Conservation (phyloP, 768 basidiomycete genomes). For the Rubroboletus satanas region DNA sequence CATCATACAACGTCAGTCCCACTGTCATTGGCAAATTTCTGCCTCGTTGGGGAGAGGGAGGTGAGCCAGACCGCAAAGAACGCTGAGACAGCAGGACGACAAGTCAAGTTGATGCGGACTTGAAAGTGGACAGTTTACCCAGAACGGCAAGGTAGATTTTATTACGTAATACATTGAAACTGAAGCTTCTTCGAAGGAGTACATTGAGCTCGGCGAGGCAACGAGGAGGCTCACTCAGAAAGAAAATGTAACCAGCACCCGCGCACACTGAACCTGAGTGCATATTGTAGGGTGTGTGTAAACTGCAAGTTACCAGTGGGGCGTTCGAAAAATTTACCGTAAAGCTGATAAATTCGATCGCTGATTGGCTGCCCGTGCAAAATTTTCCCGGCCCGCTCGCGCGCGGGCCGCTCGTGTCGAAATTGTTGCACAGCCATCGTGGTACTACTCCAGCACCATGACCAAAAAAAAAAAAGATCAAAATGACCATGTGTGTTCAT, state of each 20-base stretch:
- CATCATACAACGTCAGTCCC: conserved; percentile 37
- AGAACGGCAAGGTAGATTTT: background rate
- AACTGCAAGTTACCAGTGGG: no score
- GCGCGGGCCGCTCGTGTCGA: background rate
- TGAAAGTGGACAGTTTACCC: background rate
- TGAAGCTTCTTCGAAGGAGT: no score
- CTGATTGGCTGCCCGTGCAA: background rate
- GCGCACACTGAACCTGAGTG: background rate
- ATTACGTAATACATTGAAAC: background rate
- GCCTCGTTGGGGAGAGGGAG: background rate
- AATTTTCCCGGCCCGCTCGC: background rate
- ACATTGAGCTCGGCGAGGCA: background rate
- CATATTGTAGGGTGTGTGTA: background rate
- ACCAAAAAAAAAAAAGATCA: background rate
- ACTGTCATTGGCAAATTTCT: conserved; percentile 24
- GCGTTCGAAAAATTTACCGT: no score
- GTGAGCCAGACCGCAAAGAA: background rate
- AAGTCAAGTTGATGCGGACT: background rate
- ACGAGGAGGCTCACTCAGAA: background rate
- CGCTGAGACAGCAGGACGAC: background rate
- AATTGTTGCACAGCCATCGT: no score
- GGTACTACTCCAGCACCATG: background rate
- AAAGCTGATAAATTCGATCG: background rate
- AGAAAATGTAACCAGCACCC: background rate
- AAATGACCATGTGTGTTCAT: background rate